phyloP scores from a whole-genome alignment of 2,329 filamentous ascomycete species.

The Epichloe baconii region DNA sequence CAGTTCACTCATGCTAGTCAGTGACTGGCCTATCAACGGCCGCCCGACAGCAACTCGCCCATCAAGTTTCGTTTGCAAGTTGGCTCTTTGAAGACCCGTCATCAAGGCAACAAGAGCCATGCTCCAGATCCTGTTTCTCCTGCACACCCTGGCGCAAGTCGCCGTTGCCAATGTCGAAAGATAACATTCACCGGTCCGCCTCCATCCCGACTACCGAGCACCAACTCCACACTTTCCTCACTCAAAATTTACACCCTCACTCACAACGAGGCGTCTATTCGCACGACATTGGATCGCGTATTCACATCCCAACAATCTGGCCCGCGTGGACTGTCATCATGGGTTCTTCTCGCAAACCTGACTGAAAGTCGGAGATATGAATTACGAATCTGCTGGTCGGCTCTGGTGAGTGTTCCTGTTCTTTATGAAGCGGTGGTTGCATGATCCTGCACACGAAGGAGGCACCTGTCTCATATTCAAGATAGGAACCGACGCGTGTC shows the following conservation, averaged over 20 bases:
- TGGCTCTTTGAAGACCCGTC: neutral
- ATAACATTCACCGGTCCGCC: conserved; percentile 69
- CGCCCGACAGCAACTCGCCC: too few species aligned
- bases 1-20: too few species aligned
- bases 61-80: neutral
- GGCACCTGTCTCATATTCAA: neutral
- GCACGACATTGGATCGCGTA: conserved; percentile 50
- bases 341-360: conserved; percentile 65
- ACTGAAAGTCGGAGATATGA: conserved; percentile 71
- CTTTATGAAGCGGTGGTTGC: neutral
- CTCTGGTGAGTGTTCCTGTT: conserved; percentile 52
- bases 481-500: conserved; percentile 80
- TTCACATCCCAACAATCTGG: conserved; percentile 34
- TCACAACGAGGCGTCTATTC: conserved; percentile 39
- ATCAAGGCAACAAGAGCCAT: neutral
- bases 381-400: conserved; percentile 83
- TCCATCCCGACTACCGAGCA: conserved; percentile 36
- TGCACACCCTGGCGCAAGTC: conserved; percentile 5
- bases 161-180: conserved; percentile 73
- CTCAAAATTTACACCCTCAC: conserved; percentile 54
- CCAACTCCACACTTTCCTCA: conserved; percentile 29
- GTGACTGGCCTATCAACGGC: too few species aligned
- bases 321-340: conserved; percentile 51
- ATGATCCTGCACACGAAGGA: neutral
- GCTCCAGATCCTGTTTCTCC: neutral